These are phyloP conservation scores for Beauveria australis DNA, from an alignment of 2,329 filamentous ascomycete genomes.

Conservation along the genomic window DNA sequence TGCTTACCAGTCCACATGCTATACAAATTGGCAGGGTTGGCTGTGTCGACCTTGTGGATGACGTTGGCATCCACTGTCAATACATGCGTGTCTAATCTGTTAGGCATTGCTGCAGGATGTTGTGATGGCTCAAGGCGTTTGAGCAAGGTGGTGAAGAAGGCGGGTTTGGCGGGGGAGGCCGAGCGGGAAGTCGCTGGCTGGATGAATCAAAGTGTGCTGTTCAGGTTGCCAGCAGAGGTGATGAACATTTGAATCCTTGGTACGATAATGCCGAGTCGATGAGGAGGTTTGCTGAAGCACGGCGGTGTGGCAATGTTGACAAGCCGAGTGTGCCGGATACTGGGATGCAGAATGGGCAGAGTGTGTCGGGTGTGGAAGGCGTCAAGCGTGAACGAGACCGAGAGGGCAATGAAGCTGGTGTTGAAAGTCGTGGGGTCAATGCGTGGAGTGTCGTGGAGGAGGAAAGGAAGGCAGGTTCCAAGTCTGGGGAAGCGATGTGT, in stretches of 20 bases:
- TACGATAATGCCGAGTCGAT: background rate
- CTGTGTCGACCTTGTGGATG: constrained; percentile 90
- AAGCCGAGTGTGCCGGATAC: background rate
- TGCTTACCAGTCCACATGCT: constrained; percentile 92
- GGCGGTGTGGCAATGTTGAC: background rate
- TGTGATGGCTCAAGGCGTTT: constrained; percentile 26
- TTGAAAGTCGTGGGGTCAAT: background rate
- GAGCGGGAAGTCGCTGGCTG: constrained; percentile 8
- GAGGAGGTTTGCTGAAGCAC: background rate
- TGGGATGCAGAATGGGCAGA: background rate
- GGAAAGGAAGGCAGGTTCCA: constrained; percentile 5
- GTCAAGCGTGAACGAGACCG: background rate
- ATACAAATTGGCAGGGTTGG: constrained; percentile 86
- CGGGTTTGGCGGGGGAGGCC: constrained; percentile 11
- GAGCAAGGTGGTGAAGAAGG: constrained; percentile 22
- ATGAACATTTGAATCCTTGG: background rate
- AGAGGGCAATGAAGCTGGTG: background rate
- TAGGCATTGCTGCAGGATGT: constrained; percentile 58
- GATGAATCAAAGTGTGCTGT: background rate
- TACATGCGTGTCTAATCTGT: constrained; percentile 74
- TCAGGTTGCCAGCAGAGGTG: constrained; percentile 12
- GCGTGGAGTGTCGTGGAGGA: constrained; percentile 11
- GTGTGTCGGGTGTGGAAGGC: background rate
- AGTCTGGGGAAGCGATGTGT: constrained; percentile 19
- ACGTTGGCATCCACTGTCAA: constrained; percentile 85